These are phyloP conservation scores for Didymella sp. DNA, from an alignment of 2,329 filamentous ascomycete genomes.

Conservation along the genomic window DNA sequence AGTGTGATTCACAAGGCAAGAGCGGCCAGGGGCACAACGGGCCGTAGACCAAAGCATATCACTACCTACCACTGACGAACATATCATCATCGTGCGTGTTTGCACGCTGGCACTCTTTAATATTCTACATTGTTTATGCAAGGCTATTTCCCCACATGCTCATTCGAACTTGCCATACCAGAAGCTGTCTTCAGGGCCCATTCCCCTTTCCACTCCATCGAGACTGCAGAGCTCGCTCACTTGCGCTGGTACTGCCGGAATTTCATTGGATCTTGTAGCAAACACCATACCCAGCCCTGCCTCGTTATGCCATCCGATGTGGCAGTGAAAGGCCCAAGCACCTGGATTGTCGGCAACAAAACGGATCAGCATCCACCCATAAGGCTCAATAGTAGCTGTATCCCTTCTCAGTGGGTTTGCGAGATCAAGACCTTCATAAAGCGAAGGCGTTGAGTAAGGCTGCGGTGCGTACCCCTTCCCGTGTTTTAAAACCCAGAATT, in stretches of 20 bases:
- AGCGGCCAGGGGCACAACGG: background rate
- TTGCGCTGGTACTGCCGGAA: constrained; percentile 57
- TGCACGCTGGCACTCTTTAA: no score
- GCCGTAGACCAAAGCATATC: background rate
- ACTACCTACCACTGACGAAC: background rate
- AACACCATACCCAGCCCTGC: constrained; percentile 63
- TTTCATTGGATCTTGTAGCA: constrained; percentile 56
- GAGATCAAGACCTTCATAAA: constrained; percentile 31
- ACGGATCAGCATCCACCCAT: constrained; percentile 70
- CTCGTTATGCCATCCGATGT: constrained; percentile 69
- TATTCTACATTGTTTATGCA: background rate
- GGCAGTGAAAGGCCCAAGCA: constrained; percentile 71
- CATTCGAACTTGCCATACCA: constrained; percentile 49
- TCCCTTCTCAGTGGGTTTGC: constrained; percentile 67
- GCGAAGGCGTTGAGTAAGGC: constrained; percentile 31
- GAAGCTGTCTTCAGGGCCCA: constrained; percentile 58
- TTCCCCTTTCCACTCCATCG: constrained; percentile 53
- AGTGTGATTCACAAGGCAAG: background rate
- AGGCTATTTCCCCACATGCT: background rate
- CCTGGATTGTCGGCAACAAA: constrained; percentile 70
- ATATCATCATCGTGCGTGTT: no score
- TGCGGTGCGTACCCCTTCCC: constrained; percentile 34
- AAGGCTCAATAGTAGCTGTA: constrained; percentile 68
- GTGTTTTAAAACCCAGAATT: constrained; percentile 69
- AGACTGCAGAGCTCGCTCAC: constrained; percentile 56